Evolutionary conservation across 202 grass and related monocot genomes (phyloP).

Genomic region (Panicum hallii): DNA sequence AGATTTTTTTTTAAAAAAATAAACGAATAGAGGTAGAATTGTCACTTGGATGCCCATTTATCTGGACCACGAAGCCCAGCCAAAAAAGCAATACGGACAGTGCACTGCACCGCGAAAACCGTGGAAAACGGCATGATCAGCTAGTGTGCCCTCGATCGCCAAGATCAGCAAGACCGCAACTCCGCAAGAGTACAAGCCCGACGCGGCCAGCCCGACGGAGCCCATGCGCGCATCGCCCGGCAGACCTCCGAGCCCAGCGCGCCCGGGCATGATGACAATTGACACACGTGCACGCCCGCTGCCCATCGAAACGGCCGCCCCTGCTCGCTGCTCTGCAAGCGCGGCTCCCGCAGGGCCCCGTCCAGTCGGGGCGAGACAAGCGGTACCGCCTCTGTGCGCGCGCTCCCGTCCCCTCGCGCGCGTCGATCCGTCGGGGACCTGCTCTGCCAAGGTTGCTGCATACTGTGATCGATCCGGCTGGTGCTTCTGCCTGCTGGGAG

Average conservation of each 20-base stretch:
- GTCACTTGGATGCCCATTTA: neutral
- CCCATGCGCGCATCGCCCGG: neutral
- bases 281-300: conserved; percentile 28
- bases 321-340: too few species aligned
- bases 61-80: neutral
- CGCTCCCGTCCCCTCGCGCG: too few species aligned
- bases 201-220: neutral
- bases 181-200: neutral
- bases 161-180: neutral
- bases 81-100: neutral
- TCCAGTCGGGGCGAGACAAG: neutral
- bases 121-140: neutral
- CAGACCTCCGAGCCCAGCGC: neutral
- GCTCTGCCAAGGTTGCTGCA: neutral
- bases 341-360: too few species aligned
- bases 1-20: neutral
- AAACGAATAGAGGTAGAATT: neutral
- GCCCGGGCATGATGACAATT: neutral
- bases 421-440: neutral
- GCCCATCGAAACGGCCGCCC: neutral
- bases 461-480: neutral
- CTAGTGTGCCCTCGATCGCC: neutral
- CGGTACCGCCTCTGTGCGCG: neutral
- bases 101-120: neutral
- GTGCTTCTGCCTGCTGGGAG: neutral